A percentile compares a stretch with the other conserved stretches of the same genome.
Evolutionary conservation across 345 rosid genomes (phyloP).

Genomic region (Camelina hispida): DNA sequence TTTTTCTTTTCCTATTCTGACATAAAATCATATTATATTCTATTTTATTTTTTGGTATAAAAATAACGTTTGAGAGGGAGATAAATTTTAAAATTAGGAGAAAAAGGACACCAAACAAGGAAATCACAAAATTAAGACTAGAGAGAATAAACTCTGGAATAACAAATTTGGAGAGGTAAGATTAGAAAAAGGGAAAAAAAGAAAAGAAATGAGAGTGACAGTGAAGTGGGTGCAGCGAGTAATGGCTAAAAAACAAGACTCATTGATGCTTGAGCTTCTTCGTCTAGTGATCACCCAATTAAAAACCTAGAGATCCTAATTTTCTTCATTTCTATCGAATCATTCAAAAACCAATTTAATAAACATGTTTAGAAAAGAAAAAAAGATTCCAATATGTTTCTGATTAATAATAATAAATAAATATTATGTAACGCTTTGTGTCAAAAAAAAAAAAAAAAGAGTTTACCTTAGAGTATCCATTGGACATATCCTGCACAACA

Average conservation of each 20-base stretch:
- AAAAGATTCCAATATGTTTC: conserved; percentile 33
- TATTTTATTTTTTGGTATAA: background rate
- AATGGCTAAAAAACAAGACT: conserved; percentile 48
- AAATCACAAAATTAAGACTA: background rate
- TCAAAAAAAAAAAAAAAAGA: background rate
- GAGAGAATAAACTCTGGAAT: background rate
- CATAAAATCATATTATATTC: conserved; percentile 20
- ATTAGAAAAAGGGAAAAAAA: background rate
- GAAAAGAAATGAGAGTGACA: conserved; percentile 37
- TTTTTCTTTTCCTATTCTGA: conserved; percentile 22
- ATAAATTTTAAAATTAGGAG: background rate
- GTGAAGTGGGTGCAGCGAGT: conserved; percentile 49
- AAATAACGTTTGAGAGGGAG: background rate
- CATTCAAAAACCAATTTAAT: conserved; percentile 24
- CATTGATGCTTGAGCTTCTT: conserved; percentile 50
- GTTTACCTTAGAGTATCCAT: conserved; percentile 89
- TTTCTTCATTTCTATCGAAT: conserved; percentile 35
- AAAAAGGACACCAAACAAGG: background rate
- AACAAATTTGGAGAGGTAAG: conserved; percentile 11
- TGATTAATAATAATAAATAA: background rate
- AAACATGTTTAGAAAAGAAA: background rate
- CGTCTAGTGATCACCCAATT: conserved; percentile 46
- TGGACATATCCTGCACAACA: conserved; percentile 94
- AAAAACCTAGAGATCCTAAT: conserved; percentile 43
- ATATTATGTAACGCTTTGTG: background rate